phyloP scores from a whole-genome alignment of 2,329 filamentous ascomycete species.

The Aphanocladium album region DNA sequence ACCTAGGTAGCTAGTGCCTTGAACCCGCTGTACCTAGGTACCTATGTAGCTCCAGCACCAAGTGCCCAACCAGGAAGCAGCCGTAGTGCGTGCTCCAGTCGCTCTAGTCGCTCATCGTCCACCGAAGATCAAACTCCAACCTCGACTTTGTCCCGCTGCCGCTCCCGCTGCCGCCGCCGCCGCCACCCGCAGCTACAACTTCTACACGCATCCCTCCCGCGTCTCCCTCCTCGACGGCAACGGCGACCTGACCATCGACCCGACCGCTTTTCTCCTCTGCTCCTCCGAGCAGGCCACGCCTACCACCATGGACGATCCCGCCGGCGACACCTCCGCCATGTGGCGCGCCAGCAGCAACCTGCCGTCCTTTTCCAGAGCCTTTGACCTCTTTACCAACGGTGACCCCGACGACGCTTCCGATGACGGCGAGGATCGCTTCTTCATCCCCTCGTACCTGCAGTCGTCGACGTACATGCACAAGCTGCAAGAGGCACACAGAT shows the following conservation, averaged over 20 bases:
- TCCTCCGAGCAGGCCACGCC: slow-evolving; percentile 14
- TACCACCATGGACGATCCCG: slow-evolving; percentile 17
- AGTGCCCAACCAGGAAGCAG: not conserved
- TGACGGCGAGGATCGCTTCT: slow-evolving; percentile 49
- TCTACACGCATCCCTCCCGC: slow-evolving; percentile 27
- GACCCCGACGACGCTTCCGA: slow-evolving; percentile 23
- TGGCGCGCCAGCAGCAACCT: slow-evolving; percentile 26
- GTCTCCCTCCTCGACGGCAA: slow-evolving; percentile 45
- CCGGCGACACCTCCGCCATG: slow-evolving; percentile 16
- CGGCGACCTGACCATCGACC: slow-evolving; percentile 30
- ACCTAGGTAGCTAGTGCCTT: not conserved
- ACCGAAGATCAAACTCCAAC: not conserved
- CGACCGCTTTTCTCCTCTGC: slow-evolving; percentile 22
- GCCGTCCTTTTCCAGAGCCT: slow-evolving; percentile 48
- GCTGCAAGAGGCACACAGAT: slow-evolving; percentile 64
- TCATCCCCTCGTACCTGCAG: slow-evolving; percentile 78
- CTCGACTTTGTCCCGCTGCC: slow-evolving; percentile 1
- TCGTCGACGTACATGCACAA: slow-evolving; percentile 73
- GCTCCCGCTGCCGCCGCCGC: slow-evolving; percentile 21
- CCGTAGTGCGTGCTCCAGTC: too few species aligned
- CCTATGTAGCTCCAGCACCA: not conserved
- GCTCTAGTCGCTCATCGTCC: not conserved
- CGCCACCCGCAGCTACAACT: slow-evolving; percentile 46
- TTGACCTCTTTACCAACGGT: slow-evolving; percentile 42
- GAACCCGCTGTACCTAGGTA: not conserved